Conservation (phyloP, 768 basidiomycete genomes). For the Naganishia vaughanmartiniae region DNA sequence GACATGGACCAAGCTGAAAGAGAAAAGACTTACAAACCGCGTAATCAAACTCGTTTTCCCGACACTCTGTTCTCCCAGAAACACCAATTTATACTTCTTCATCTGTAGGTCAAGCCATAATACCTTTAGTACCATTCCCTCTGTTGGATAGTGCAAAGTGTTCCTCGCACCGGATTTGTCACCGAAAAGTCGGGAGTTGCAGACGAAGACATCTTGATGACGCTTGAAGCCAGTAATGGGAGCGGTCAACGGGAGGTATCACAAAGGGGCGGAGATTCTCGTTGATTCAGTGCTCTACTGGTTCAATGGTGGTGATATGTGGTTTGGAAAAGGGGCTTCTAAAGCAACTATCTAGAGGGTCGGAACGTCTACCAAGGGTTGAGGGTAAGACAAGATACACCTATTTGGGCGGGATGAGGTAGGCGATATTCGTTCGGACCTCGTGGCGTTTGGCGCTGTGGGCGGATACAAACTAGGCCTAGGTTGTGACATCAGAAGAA, state of each 20-base stretch:
- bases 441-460: slow-evolving; percentile 15
- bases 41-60: slow-evolving; percentile 99
- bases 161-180: slow-evolving; percentile 21
- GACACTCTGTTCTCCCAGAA: slow-evolving; percentile 94
- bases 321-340: neutral
- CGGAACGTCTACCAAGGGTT: neutral
- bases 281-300: neutral
- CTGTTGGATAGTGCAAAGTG: neutral
- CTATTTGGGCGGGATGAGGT: slow-evolving; percentile 14
- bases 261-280: neutral
- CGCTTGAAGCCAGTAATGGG: neutral
- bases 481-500: neutral
- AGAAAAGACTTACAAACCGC: slow-evolving; percentile 58
- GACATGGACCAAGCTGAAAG: too few species aligned
- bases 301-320: neutral
- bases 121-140: neutral
- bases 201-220: slow-evolving; percentile 25
- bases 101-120: slow-evolving; percentile 57
- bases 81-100: slow-evolving; percentile 93
- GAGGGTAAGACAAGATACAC: too few species aligned
- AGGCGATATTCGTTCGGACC: neutral
- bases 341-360: neutral
- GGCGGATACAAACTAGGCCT: neutral
- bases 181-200: slow-evolving; percentile 27
- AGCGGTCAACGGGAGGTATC: neutral